These are phyloP conservation scores for Candida xiaguanensis DNA, from an alignment of 805 yeast species.

Conservation along the genomic window DNA sequence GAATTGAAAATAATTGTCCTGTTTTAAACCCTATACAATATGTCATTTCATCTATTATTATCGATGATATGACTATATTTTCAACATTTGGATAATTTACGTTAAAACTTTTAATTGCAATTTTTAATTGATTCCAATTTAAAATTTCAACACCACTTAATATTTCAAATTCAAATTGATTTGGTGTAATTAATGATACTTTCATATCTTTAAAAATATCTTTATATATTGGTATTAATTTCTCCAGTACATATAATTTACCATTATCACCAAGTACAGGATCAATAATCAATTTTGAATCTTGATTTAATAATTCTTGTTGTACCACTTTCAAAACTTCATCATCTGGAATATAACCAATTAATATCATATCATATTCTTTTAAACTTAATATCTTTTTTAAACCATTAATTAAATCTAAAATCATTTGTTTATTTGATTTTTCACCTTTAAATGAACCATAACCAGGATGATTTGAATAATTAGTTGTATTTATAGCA, in stretches of 20 bases:
- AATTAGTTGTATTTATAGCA: constrained; percentile 59
- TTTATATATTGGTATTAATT: constrained; percentile 50
- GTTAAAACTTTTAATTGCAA: constrained; percentile 42
- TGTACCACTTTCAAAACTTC: constrained; percentile 51
- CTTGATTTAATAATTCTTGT: constrained; percentile 32
- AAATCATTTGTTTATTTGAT: constrained; percentile 29
- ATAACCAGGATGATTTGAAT: constrained; percentile 71
- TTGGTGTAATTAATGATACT: constrained; percentile 61
- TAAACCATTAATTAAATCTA: constrained; percentile 28
- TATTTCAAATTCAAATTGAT: constrained; percentile 69
- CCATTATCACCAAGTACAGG: constrained; percentile 95
- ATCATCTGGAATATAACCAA: constrained; percentile 76
- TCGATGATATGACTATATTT: constrained; percentile 59
- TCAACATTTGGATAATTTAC: constrained; percentile 38
- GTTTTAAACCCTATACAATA: constrained; percentile 38
- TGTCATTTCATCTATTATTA: constrained; percentile 32
- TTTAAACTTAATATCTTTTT: constrained; percentile 30
- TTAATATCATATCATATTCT: constrained; percentile 60
- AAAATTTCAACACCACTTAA: constrained; percentile 46
- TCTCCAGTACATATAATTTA: constrained; percentile 63
- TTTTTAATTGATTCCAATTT: constrained; percentile 31
- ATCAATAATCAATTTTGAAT: constrained; percentile 61
- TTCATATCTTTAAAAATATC: constrained; percentile 39
- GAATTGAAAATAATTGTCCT: constrained; percentile 26
- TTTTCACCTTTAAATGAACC: constrained; percentile 51